These are phyloP conservation scores for Tylopilus orsonianus DNA, from an alignment of 1,284 basidiomycete species.

Conservation along the genomic window DNA sequence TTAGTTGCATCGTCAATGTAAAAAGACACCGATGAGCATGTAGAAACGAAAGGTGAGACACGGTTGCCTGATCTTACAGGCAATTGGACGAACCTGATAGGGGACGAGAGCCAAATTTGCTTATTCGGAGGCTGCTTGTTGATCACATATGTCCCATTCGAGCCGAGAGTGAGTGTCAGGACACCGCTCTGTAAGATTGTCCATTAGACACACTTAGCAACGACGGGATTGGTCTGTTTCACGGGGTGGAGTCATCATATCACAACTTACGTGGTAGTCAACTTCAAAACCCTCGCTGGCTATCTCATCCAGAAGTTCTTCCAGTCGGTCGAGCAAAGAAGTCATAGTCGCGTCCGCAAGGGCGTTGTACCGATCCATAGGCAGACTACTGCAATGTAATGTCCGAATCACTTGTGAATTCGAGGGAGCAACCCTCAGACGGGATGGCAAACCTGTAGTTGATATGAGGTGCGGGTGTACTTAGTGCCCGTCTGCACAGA, in stretches of 20 bases:
- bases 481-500: slow-evolving; percentile 35
- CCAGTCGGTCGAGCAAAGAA: slow-evolving; percentile 74
- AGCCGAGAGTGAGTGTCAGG: slow-evolving; percentile 81
- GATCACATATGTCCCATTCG: slow-evolving; percentile 94
- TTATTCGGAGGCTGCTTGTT: slow-evolving; percentile 99
- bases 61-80: neutral
- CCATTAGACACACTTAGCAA: slow-evolving; percentile 11
- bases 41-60: slow-evolving; percentile 9
- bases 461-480: slow-evolving; percentile 48
- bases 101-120: slow-evolving; percentile 98
- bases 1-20: slow-evolving; percentile 1
- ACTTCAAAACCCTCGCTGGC: slow-evolving; percentile 74
- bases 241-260: no score
- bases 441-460: slow-evolving; percentile 41
- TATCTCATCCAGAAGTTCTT: slow-evolving; percentile 69
- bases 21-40: slow-evolving; percentile 1
- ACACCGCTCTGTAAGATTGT: slow-evolving; percentile 71
- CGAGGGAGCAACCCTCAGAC: neutral
- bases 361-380: slow-evolving; percentile 70
- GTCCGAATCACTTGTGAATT: neutral
- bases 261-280: slow-evolving; percentile 83
- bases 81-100: slow-evolving; percentile 57
- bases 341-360: slow-evolving; percentile 86
- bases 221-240: slow-evolving; percentile 9
- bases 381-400: slow-evolving; percentile 47